Evolutionary conservation across 768 basidiomycete genomes (phyloP).

Genomic region (Coprinopsis sp.): DNA sequence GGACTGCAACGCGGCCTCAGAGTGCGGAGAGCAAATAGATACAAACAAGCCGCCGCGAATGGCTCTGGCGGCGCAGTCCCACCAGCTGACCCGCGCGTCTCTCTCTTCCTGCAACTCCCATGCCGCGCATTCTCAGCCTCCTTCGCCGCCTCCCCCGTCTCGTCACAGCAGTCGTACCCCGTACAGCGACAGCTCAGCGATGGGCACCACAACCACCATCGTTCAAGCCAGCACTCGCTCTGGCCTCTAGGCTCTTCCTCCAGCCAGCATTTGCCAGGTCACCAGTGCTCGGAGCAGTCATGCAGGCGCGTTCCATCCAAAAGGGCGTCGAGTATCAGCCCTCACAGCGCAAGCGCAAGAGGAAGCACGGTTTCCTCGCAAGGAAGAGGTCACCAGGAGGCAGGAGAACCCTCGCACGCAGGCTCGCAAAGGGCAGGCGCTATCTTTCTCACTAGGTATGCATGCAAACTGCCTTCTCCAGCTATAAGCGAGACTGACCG

Average conservation of each 20-base stretch:
- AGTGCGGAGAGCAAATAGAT: too few relatives aligned
- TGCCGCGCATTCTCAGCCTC: slow-evolving; percentile 42
- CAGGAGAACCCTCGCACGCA: slow-evolving; percentile 64
- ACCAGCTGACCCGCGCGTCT: not conserved
- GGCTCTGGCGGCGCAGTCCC: too few relatives aligned
- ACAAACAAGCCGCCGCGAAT: too few relatives aligned
- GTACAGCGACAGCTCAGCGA: slow-evolving; percentile 16
- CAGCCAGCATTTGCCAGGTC: slow-evolving; percentile 23
- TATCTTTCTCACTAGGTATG: slow-evolving; percentile 66
- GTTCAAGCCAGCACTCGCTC: too few relatives aligned
- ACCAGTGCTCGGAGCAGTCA: slow-evolving; percentile 35
- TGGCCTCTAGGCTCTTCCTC: slow-evolving; percentile 12
- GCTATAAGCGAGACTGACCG: too few relatives aligned
- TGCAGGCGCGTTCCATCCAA: slow-evolving; percentile 59
- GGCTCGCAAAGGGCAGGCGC: slow-evolving; percentile 72
- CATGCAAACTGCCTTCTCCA: too few relatives aligned
- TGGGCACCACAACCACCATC: too few relatives aligned
- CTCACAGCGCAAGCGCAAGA: slow-evolving; percentile 89
- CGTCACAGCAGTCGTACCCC: slow-evolving; percentile 30
- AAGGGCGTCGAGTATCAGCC: slow-evolving; percentile 94
- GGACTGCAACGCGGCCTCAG: too few relatives aligned
- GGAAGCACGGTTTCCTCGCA: slow-evolving; percentile 87
- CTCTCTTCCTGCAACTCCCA: slow-evolving; percentile 13
- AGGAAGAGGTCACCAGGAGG: slow-evolving; percentile 66
- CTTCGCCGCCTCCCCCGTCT: slow-evolving; percentile 33